Conservation (phyloP, 2,329 filamentous ascomycete genomes). For the Beauveria rudraprayagi region DNA sequence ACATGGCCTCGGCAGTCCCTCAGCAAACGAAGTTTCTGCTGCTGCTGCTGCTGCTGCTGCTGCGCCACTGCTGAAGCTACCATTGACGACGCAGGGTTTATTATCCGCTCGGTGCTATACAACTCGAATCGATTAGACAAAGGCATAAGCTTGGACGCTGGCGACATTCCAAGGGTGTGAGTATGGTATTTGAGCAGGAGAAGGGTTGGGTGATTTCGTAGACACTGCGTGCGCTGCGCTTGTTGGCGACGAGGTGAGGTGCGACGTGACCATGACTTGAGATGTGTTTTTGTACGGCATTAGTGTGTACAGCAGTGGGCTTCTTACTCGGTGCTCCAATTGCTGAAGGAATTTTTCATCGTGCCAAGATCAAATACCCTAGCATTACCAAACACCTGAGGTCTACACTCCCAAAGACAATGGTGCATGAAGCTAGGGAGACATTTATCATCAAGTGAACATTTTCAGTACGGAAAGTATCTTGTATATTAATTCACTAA, state of each 20-base stretch:
- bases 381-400: conserved; percentile 52
- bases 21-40: background rate
- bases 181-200: background rate
- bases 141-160: no score
- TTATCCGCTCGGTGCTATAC: no score
- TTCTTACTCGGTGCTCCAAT: conserved; percentile 38
- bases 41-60: background rate
- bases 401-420: conserved; percentile 30
- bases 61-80: background rate
- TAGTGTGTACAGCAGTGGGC: conserved; percentile 53
- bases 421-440: conserved; percentile 50
- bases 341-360: conserved; percentile 49
- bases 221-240: background rate
- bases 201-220: background rate
- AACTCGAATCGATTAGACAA: no score
- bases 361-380: conserved; percentile 45
- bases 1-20: background rate
- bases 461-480: background rate
- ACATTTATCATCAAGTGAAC: conserved; percentile 27
- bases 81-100: no score
- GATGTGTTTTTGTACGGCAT: conserved; percentile 31
- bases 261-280: background rate
- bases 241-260: background rate
- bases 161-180: no score
- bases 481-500: conserved; percentile 4